A percentile compares a stretch with the other conserved stretches of the same genome.
Evolutionary conservation across 2,329 filamentous ascomycete genomes (phyloP).

Genomic region (Diatrype stigma): DNA sequence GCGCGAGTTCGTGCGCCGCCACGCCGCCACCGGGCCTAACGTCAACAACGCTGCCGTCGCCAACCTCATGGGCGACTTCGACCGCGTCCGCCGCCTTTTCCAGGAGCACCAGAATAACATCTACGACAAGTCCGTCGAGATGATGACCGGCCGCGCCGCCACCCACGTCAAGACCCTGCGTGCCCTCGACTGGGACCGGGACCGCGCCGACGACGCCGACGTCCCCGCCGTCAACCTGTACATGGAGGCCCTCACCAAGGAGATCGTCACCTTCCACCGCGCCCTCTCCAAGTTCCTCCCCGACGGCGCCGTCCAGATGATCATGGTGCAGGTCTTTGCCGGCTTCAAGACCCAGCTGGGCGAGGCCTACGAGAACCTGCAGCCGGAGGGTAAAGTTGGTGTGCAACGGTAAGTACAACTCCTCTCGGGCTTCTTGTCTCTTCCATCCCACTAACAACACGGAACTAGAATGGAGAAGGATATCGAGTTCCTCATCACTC

Average conservation of each 20-base stretch:
- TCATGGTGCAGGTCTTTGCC: slow-evolving; percentile 81
- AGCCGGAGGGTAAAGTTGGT: slow-evolving; percentile 62
- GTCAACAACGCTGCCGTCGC: slow-evolving; percentile 43
- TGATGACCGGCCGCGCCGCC: slow-evolving; percentile 76
- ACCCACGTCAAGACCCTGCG: slow-evolving; percentile 72
- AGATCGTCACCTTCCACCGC: slow-evolving; percentile 79
- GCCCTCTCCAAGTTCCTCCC: slow-evolving; percentile 79
- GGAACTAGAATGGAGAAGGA: slow-evolving; percentile 67
- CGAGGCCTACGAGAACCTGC: slow-evolving; percentile 61
- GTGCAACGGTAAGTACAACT: slow-evolving; percentile 60
- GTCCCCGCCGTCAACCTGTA: slow-evolving; percentile 59
- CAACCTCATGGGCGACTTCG: slow-evolving; percentile 74
- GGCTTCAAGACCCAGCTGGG: slow-evolving; percentile 79
- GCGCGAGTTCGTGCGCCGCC: slow-evolving; percentile 83
- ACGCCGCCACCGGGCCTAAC: slow-evolving; percentile 47
- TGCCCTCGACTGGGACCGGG: slow-evolving; percentile 74
- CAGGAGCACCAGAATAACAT: slow-evolving; percentile 90
- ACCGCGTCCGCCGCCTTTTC: slow-evolving; percentile 76
- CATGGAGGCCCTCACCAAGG: slow-evolving; percentile 83
- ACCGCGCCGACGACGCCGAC: slow-evolving; percentile 36
- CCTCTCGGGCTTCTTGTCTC: neutral
- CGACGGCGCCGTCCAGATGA: slow-evolving; percentile 70
- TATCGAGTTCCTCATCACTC: slow-evolving; percentile 65
- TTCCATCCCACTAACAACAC: neutral
- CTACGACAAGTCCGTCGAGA: slow-evolving; percentile 88